Base-by-base conservation (phyloP, 208 protist species). In the Trypanosomatidae sp. region DNA sequence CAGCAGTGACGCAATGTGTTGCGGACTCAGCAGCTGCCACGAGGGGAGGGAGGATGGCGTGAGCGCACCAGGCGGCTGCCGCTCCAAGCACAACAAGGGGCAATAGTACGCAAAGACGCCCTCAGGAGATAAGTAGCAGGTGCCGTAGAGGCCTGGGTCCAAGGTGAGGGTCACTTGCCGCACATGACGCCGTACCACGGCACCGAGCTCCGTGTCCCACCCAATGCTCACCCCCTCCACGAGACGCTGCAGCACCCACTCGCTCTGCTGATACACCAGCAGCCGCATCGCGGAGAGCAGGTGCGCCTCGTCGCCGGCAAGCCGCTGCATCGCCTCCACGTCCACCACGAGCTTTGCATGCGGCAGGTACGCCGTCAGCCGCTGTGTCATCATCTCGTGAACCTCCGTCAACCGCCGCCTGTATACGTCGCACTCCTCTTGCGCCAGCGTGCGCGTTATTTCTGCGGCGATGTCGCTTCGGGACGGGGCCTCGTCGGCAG, bases 201-300 rank as follows among this genome's bases (percentile, higher is more conserved):
- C 77, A 15, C 92, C 92, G 1, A 97, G 71, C 43, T 77, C 62
- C 15, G 83, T 91, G 76, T 93, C 87, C 89, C 92, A 97, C 25
- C 92, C 92, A 25, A 91, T 81, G 43, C 81, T 83, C 53, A 93
- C 74, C 5, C 90, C 87, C 30, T 90, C 84, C 19, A 95, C 73
- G 13, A 97, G 76, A 25, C 83, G 87, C 77, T 95, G 83, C 68
- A 97, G 81, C 13, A 95, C 89, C 62, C 83, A 77, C 36, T 79
- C 62, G 72, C 92, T 89, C 52, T 87, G 73, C 47, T 81, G 69
- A 62, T 91, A 76, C 60, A 82, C 81, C n/a, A 97, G 75, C n/a
- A 94, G 50, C 13, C 81, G 87, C 59, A 94, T 73, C 65, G 88
- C 74, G 0, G 88, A 88, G 7, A 94, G 72, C 68, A 87, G 22